phyloP scores from a whole-genome alignment of 805 yeast genomes.

The Candida silvicultrix region DNA sequence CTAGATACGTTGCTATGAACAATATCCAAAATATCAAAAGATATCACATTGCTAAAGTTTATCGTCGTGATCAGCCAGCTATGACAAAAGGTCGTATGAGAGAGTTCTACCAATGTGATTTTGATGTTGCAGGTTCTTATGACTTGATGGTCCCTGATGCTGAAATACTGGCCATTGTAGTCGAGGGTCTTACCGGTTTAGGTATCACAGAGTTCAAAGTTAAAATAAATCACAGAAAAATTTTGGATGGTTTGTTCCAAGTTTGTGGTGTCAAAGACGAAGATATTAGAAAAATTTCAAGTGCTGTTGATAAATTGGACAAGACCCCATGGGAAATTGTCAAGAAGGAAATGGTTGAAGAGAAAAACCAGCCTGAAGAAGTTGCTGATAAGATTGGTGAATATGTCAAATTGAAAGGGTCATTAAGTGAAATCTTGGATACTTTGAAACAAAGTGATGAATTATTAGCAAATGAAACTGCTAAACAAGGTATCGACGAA shows the following conservation, averaged over 20 bases:
- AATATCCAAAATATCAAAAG: conserved; percentile 85
- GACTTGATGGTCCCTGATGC: conserved; percentile 97
- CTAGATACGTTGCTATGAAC: conserved; percentile 95
- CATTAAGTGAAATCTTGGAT: conserved; percentile 55
- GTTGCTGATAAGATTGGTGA: conserved; percentile 92
- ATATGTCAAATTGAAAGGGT: conserved; percentile 80
- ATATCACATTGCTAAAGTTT: conserved; percentile 96
- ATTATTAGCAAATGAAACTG: conserved; percentile 60
- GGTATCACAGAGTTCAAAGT: conserved; percentile 88
- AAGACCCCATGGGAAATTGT: conserved; percentile 95
- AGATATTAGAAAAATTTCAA: conserved; percentile 87
- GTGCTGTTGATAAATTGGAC: conserved; percentile 96
- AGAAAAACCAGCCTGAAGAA: conserved; percentile 84
- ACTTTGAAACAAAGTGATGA: conserved; percentile 50
- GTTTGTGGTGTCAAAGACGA: conserved; percentile 92
- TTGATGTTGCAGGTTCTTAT: conserved; percentile 90
- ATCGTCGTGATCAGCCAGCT: conserved; percentile 99
- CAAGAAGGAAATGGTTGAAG: conserved; percentile 84
- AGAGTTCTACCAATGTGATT: conserved; percentile 98
- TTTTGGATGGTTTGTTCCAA: conserved; percentile 91
- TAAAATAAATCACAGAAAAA: conserved; percentile 92
- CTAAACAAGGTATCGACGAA: conserved; percentile 76
- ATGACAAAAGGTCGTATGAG: conserved; percentile 99
- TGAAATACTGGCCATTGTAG: conserved; percentile 73
- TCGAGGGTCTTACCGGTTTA: conserved; percentile 76